Base-by-base conservation (phyloP, 306 rosid species). In the Glycine tomentella region DNA sequence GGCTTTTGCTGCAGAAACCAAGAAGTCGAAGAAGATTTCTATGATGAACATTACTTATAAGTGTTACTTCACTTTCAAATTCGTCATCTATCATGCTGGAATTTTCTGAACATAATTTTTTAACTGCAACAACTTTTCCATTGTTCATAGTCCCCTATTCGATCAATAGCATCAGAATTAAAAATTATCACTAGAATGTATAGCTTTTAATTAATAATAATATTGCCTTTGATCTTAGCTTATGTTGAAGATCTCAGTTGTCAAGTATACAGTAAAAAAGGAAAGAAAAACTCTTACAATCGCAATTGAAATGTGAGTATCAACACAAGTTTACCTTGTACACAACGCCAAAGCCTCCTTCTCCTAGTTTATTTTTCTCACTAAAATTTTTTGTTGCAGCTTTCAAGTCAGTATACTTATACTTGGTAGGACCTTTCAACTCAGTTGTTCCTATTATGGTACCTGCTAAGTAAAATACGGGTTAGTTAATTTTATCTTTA, bases 331-430 rank as follows among this genome's bases (percentile, higher is more conserved):
- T 38, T 78, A 91, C 96, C 96, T 88, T 91, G 81, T 88, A 91
- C 25, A 91, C 95, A 11, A 83, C 86, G 0, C 95, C 90, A 73
- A 89, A 91, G 2, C 95, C 95, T 51, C 95, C 95, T 79, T 89
- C 89, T 59, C 95, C 95, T 4, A 91, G 81, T 70, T 87, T 91
- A 31, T 81, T 89, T 73, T 86, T 86, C 45, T 76, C 82, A 40
- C 79, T 86, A 44, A 89, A 91, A 49, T 89, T 87, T 38, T 76
- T 85, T 33, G 95, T 89, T 69, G 95, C 95, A 1, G 68, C 63
- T 67, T 91, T 87, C 84, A 91, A 76, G 48, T 87, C 91, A 9
- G 81, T 89, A 33, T 84, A 86, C 48, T 65, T 89, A 53, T 81
- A 91, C 69, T 52, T 84, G 14, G 81, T 77, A 6, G 92, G 89